Evolutionary conservation across 139 green algal species (phyloP).

Genomic region (Ulvella scutata): DNA sequence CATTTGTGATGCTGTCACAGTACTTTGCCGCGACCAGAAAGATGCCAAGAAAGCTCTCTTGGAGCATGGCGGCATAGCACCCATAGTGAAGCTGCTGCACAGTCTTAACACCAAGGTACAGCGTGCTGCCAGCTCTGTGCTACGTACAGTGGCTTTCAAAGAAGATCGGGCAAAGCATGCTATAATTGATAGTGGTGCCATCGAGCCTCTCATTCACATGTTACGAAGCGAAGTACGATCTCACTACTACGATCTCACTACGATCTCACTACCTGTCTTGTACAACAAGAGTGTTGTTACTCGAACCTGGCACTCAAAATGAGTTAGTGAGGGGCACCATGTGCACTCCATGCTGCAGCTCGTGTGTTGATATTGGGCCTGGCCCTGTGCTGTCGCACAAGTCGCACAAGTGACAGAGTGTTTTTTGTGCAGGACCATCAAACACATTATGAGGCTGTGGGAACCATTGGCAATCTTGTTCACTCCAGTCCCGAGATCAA

Average conservation of each 20-base stretch:
- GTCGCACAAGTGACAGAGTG: too few species aligned
- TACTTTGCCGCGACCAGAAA: not conserved
- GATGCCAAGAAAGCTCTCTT: not conserved
- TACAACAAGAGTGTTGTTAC: too few species aligned
- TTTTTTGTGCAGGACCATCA: conserved; percentile 12
- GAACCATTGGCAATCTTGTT: conserved; percentile 96
- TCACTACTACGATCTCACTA: too few species aligned
- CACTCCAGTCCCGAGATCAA: conserved; percentile 76
- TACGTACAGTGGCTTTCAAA: conserved; percentile 96
- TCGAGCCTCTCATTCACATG: conserved; percentile 66
- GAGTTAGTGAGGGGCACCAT: too few species aligned
- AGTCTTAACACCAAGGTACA: conserved; percentile 21
- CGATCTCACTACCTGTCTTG: too few species aligned
- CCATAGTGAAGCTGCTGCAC: not conserved
- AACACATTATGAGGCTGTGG: conserved; percentile 96
- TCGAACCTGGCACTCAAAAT: too few species aligned
- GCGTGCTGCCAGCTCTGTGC: conserved; percentile 59
- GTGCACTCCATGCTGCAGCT: too few species aligned
- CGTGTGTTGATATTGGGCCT: too few species aligned
- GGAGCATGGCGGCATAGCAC: not conserved
- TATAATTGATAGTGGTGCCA: conserved; percentile 81
- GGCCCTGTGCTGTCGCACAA: too few species aligned
- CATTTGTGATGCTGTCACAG: not conserved
- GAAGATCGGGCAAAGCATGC: conserved; percentile 97
- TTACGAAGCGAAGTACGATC: conserved; percentile 55